Evolutionary conservation across 2,329 filamentous ascomycete species (phyloP), one percentile per base, ranked within the genome.

Genomic region (Aspergillus nomiae): DNA sequence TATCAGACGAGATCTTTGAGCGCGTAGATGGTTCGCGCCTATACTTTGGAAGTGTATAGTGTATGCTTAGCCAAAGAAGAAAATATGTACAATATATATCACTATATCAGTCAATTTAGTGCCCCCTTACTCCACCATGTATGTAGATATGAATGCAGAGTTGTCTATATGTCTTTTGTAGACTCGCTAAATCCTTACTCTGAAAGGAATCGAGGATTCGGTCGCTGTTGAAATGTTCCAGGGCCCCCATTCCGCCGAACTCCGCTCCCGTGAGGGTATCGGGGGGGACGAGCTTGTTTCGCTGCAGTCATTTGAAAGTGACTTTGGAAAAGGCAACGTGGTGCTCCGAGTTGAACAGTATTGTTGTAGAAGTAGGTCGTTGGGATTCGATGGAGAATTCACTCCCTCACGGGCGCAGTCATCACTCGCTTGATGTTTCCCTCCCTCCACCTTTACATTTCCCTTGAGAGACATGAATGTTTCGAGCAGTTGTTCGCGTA

Each of bases 401-500:
- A n/a, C 12, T 32, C 48, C 16, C 19, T 12, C 14, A 34, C 34
- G 11, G 6, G 48, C 28, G 4, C 21, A 16, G 8, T 30, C 30
- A 30, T 63, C 70, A 76, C 51, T 73, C 73, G 36, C 65, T 61
- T 11, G 71, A 71, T 11, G 70, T 66, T 45, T 77, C 74, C 41
- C 72, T 65, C 16, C 69, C 73, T 14, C 69, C 61, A 11, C 75
- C 89, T 83, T 97, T 97, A 83, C 94, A 98, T 80, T 97, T 97
- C 74, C 96, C 93, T 78, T 97, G 92, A 28, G 83, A 82, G 74
- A 89, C 84, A 75, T 98, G 94, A 14, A 94, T 94, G 74, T 97
- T 97, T 65, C 93, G 86, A 51, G 94, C 94, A 26, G 86, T 89
- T 7, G 94, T 97, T 70, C 94, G 85, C 14, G 94, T 97, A 72